A percentile compares a stretch with the other conserved stretches of the same genome.
These are phyloP conservation scores for Anisogramma anomala DNA, from an alignment of 2,329 filamentous ascomycete species.

Conservation along the genomic window DNA sequence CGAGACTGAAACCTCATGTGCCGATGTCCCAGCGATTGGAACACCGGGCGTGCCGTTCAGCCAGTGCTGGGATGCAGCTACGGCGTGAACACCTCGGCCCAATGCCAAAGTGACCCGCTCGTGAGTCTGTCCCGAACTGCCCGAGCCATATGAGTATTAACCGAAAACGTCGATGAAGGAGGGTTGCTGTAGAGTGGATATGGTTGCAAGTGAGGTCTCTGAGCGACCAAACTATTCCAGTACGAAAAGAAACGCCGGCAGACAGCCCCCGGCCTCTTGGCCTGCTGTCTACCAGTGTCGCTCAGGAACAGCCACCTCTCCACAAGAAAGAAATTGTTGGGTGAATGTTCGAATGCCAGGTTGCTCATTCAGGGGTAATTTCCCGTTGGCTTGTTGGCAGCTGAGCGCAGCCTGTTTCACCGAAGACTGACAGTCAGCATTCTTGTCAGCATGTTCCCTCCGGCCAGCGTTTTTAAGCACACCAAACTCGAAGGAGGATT, in stretches of 20 bases:
- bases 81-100: constrained; percentile 7
- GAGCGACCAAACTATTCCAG: constrained; percentile 14
- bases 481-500: constrained; percentile 76
- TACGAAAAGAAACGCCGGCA: constrained; percentile 11
- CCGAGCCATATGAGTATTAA: constrained; percentile 23
- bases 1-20: constrained; percentile 13
- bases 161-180: constrained; percentile 15
- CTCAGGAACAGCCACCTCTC: constrained; percentile 17
- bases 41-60: constrained; percentile 31
- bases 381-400: constrained; percentile 37
- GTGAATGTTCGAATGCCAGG: constrained; percentile 16
- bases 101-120: constrained; percentile 8
- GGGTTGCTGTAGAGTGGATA: constrained; percentile 16
- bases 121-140: constrained; percentile 15
- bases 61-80: constrained; percentile 16
- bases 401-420: constrained; percentile 43
- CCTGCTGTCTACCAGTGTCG: constrained; percentile 20
- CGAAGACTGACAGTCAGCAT: constrained; percentile 76
- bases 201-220: constrained; percentile 12
- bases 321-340: constrained; percentile 15
- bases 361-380: constrained; percentile 24
- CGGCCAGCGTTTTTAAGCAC: constrained; percentile 63
- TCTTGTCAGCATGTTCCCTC: constrained; percentile 62
- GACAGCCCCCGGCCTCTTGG: constrained; percentile 25
- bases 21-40: constrained; percentile 17